Base-by-base conservation (phyloP, 176 grass and related monocot species). In the Secale cereale region DNA sequence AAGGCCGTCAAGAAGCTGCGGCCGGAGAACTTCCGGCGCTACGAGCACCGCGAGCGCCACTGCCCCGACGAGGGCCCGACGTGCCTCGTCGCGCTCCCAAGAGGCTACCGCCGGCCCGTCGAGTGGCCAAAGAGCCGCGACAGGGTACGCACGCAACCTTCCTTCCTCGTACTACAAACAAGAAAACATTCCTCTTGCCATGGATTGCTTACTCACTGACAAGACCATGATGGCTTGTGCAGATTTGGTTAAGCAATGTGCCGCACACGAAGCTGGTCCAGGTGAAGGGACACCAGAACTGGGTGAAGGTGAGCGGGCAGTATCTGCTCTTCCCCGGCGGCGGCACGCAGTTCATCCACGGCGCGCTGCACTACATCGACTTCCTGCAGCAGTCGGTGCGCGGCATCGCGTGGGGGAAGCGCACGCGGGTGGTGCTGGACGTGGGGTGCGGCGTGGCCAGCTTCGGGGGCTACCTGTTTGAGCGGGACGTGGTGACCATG, bases 321-420 rank as follows among this genome's bases (percentile, higher is more conserved):
- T 83, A 94, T 81, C 97, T 98, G 15, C 83, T 90, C 8, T 98
- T 98, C 84, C 97, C 97, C 16, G 97, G 97, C 65, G 97, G 97
- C 59, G 97, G 97, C 83, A 95, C 97, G 30, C 97, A 98, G 60
- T 98, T 98, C 97, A 95, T 98, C 85, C 97, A 94, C 20, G 97
- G 97, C 76, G 97, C 97, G 12, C 83, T 95, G n/a, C 97, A 98
- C 81, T 98, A 98, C 86, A 95, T 98, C 78, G 97, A 98, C 65
- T 98, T 95, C 88, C 91, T 95, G 6, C 97, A 95, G 81, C 82
- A 95, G 93, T 92, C 93, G 0, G 87, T 80, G n/a, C 91, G 82
- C 19, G 93, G 74, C 48, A 92, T 98, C 59, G 69, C 85, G 23
- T 98, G 97, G 97, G 96, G 97, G 40, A 95, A 91, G 88, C 87